Evolutionary conservation across 768 basidiomycete genomes (phyloP).

Genomic region (Dioszegia aurantiaca): DNA sequence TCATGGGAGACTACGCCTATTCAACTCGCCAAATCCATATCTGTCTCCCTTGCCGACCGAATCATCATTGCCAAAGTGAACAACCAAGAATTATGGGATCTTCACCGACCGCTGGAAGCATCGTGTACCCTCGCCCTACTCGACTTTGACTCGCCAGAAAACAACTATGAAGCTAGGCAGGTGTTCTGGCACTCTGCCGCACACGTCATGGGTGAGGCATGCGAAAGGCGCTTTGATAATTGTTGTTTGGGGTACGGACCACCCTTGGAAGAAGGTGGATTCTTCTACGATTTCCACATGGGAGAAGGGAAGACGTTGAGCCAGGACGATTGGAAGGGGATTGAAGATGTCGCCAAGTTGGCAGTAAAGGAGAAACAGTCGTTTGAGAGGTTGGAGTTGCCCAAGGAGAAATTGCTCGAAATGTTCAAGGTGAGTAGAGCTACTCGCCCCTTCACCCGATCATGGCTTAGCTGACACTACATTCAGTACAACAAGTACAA

Average conservation of each 20-base stretch:
- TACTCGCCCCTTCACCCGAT: background rate
- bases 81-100: slow-evolving; percentile 73
- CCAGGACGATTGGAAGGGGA: slow-evolving; percentile 75
- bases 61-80: slow-evolving; percentile 87
- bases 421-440: slow-evolving; percentile 88
- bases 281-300: slow-evolving; percentile 94
- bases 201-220: slow-evolving; percentile 93
- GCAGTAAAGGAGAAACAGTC: slow-evolving; percentile 96
- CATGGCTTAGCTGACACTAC: too few relatives aligned
- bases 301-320: slow-evolving; percentile 63
- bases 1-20: slow-evolving; percentile 95
- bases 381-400: slow-evolving; percentile 88
- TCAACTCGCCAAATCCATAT: slow-evolving; percentile 81
- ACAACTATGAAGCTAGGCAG: slow-evolving; percentile 67
- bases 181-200: slow-evolving; percentile 99
- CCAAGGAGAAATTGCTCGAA: slow-evolving; percentile 90
- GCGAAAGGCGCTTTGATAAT: slow-evolving; percentile 85
- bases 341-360: slow-evolving; percentile 82
- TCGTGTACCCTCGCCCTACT: slow-evolving; percentile 77
- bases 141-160: slow-evolving; percentile 67
- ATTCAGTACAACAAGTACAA: slow-evolving; percentile 97
- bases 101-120: slow-evolving; percentile 87
- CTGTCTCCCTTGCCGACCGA: slow-evolving; percentile 80
- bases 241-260: slow-evolving; percentile 96
- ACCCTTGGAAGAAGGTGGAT: slow-evolving; percentile 87